Evolutionary conservation across 1,139 yeast genomes (phyloP), one percentile per base, ranked within the genome.

Genomic region (Hyphopichia wangnamkhiaoensis): DNA sequence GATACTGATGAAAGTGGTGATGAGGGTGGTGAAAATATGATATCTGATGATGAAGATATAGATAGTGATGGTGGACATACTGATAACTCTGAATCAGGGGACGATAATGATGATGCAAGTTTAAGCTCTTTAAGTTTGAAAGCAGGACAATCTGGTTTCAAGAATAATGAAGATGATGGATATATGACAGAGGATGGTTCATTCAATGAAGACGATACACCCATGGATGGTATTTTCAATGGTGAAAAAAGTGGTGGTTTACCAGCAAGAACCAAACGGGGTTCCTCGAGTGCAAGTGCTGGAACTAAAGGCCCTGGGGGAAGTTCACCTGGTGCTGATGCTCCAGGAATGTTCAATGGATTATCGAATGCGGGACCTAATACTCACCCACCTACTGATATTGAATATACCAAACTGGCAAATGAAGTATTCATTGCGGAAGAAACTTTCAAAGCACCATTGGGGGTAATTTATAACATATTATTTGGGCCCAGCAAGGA

Each of bases 401-500:
- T 55, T 27, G 68, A 61, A 8, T 81, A 81, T 54, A 68, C 68
- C 5, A 74, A 79, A 40, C 79, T 74, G 25, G 58, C 79, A 2
- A 75, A 72, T 17, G 96, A 91, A 44, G 79, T 80, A 2, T 71
- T 80, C 34, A 73, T 91, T 34, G 59, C 74, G 8, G 85, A 84
- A 24, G 89, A 82, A 28, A 64, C 67, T 0, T 59, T 87, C 33
- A 62, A 70, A 37, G 96, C 91, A 0, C 98, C 98, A 0, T 53
- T 90, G 18, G 98, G 98, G 2, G 87, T 82, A 0, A 79, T 89
- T 0, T 90, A 69, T 51, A 68, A 69, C 33, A 49, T 91, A 19
- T 50, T 93, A 35, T 91, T 84, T 64, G 97, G 97, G 12, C 71
- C 78, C 24, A 91, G 90, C 54, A 71, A 80, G 1, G 59, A 78